Conservation (phyloP, 257 asterid species). For the Lycium ferocissimum region DNA sequence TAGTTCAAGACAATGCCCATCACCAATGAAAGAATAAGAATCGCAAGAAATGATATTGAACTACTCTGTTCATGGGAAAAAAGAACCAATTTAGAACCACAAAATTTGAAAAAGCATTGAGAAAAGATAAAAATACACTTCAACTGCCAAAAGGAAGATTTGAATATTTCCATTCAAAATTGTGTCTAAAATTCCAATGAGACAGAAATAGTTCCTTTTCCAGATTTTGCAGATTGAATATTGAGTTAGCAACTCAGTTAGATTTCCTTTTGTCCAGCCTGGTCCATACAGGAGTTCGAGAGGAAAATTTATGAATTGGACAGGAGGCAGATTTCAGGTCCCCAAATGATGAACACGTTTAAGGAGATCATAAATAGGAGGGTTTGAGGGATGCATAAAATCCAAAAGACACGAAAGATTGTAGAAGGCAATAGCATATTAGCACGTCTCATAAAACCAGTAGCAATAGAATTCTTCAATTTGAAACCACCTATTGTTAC, state of each 20-base stretch:
- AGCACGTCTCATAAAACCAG: background rate
- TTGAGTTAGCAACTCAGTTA: background rate
- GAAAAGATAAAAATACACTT: background rate
- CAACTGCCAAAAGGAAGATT: background rate
- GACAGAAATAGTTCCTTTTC: background rate
- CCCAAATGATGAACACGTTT: background rate
- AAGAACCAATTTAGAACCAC: slow-evolving; percentile 15
- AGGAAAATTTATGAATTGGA: background rate
- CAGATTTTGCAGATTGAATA: background rate
- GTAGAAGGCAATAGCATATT: background rate
- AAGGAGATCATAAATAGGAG: background rate
- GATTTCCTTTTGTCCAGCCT: background rate
- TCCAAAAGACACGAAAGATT: background rate
- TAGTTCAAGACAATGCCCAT: slow-evolving; percentile 92
- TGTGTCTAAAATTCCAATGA: background rate
- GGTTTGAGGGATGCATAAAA: background rate
- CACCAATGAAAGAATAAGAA: slow-evolving; percentile 84
- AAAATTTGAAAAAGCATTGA: background rate
- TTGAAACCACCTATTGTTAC: background rate
- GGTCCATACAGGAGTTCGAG: background rate
- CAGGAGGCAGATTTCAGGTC: background rate
- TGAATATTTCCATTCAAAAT: background rate
- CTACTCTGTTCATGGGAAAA: slow-evolving; percentile 58
- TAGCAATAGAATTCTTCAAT: background rate
- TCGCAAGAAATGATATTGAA: slow-evolving; percentile 61